Evolutionary conservation across 352 stramenopile genomes (phyloP).

Genomic region (Aphanomyces cochlioides): DNA sequence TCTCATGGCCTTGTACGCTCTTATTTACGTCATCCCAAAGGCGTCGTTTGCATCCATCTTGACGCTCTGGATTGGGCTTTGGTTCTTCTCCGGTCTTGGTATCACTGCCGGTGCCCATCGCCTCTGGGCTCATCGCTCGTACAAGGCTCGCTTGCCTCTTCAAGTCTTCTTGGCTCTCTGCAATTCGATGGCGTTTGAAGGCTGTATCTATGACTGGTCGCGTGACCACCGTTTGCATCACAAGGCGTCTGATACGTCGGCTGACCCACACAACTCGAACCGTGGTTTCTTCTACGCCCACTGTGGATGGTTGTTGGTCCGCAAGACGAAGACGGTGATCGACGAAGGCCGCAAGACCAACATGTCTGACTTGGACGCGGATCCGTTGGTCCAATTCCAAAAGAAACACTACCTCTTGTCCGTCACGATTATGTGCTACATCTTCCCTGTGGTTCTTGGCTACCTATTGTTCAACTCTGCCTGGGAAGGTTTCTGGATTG

Average conservation of each 20-base stretch:
- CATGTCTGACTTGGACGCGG: slow-evolving; percentile 95
- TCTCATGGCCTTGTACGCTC: too few species aligned
- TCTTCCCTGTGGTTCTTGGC: slow-evolving; percentile 90
- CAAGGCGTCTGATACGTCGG: slow-evolving; percentile 96
- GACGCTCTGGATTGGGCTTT: too few species aligned
- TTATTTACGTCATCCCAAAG: too few species aligned
- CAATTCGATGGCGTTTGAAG: slow-evolving; percentile 98
- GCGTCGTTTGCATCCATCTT: too few species aligned
- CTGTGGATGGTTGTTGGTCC: slow-evolving; percentile 98
- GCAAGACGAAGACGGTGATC: slow-evolving; percentile 93
- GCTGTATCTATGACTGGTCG: slow-evolving; percentile 97
- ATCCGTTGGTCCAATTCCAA: slow-evolving; percentile 94
- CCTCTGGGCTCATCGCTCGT: slow-evolving; percentile 95
- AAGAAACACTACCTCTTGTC: slow-evolving; percentile 97
- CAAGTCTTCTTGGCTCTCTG: slow-evolving; percentile 96
- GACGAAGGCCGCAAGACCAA: slow-evolving; percentile 91
- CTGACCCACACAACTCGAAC: slow-evolving; percentile 93
- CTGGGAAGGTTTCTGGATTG: slow-evolving; percentile 94
- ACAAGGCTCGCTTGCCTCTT: slow-evolving; percentile 89
- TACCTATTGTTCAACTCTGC: slow-evolving; percentile 83
- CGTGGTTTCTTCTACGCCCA: slow-evolving; percentile 99
- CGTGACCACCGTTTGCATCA: slow-evolving; percentile 98
- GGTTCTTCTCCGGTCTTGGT: slow-evolving; percentile 84
- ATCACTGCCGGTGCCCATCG: slow-evolving; percentile 97
- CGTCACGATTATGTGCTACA: slow-evolving; percentile 97